These are phyloP conservation scores for Schizochytrium sp. DNA, from an alignment of 108 stramenopile species.

Conservation along the genomic window DNA sequence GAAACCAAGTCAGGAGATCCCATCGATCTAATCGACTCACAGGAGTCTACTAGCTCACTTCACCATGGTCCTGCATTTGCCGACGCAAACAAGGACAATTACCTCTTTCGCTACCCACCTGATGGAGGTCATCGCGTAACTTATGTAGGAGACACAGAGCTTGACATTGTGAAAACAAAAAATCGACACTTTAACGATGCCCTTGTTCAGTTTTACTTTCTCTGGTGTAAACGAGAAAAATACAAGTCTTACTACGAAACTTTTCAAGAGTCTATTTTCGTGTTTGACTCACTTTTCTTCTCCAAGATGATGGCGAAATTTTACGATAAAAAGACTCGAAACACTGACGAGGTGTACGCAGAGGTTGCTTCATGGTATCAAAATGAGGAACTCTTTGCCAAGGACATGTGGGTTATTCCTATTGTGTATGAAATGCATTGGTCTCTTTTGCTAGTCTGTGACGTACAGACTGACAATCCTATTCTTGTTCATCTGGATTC, in stretches of 20 bases:
- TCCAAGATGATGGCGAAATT: background rate
- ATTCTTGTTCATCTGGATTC: background rate
- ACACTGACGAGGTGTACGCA: background rate
- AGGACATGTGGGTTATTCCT: slow-evolving; percentile 7
- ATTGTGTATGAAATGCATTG: slow-evolving; percentile 5
- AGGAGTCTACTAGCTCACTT: no score
- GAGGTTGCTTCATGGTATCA: background rate
- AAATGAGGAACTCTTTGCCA: background rate
- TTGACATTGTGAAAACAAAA: background rate
- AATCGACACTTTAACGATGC: slow-evolving; percentile 1
- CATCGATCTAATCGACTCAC: background rate
- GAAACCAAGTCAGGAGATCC: background rate
- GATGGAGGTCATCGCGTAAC: background rate
- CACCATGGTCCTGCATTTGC: no score
- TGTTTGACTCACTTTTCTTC: slow-evolving; percentile 4
- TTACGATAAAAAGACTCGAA: background rate
- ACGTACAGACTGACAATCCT: background rate
- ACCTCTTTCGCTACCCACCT: background rate
- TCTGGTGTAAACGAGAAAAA: slow-evolving; percentile 8
- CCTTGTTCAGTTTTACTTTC: background rate
- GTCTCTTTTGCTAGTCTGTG: slow-evolving; percentile 8
- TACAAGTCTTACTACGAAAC: background rate
- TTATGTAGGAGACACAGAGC: background rate
- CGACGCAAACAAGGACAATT: no score
- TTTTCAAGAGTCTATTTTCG: background rate